Evolutionary conservation across 768 basidiomycete species (phyloP).

Genomic region (Sutorius australiensis): DNA sequence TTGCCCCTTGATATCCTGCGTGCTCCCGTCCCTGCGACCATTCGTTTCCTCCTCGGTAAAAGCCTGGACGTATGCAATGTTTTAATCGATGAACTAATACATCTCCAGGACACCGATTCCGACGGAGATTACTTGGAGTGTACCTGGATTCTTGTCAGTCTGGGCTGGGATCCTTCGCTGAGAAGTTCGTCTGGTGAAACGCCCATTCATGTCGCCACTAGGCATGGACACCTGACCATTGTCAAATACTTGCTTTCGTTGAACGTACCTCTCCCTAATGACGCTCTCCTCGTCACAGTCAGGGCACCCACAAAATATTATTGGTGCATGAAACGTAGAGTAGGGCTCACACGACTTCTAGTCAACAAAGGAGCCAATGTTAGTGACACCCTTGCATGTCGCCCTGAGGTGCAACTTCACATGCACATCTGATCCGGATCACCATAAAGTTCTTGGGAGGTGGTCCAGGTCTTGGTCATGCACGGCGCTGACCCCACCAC

Average conservation of each 20-base stretch:
- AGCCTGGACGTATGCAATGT: background rate
- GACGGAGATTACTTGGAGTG: background rate
- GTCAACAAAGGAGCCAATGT: background rate
- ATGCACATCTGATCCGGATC: fast-evolving
- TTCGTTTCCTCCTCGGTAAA: background rate
- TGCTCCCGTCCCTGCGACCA: background rate
- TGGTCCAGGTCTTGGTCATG: background rate
- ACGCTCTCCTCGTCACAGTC: background rate
- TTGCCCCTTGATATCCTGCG: background rate
- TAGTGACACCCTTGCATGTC: background rate
- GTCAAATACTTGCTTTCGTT: background rate
- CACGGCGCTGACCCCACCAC: background rate
- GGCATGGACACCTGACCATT: background rate
- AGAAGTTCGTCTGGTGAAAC: background rate
- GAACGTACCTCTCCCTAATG: background rate
- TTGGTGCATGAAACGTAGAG: fast-evolving
- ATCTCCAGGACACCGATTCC: background rate
- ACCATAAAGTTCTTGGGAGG: background rate
- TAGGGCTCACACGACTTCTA: background rate
- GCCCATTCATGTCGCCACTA: background rate
- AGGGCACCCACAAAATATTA: background rate
- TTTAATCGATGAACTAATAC: background rate
- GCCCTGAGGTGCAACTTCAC: background rate
- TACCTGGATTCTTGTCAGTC: background rate
- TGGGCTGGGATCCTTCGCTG: slow-evolving; percentile 1